Evolutionary conservation across 1,284 basidiomycete species (phyloP), one percentile per base, ranked within the genome.

Genomic region (Tilletia horrida): DNA sequence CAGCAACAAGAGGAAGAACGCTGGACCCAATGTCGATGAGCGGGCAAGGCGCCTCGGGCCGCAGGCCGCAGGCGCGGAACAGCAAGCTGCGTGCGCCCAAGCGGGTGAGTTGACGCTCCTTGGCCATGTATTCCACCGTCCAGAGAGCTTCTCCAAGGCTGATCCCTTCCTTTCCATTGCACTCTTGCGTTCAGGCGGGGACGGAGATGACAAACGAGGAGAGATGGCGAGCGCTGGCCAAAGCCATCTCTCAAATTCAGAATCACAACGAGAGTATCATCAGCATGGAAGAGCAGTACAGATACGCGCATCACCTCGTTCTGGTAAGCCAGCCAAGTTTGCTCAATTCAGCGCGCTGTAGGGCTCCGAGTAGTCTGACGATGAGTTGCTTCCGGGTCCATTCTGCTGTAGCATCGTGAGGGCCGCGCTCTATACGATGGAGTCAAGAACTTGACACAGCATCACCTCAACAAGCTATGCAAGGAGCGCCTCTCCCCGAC

Each of bases 281-380:
- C 35, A 96, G 92, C 16, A 98, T 94, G 79, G 96, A 98, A 83
- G 95, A 97, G 84, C 93, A 95, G 78, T 93, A 96, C 50, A 70
- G 76, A 23, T 77, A 77, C 40, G 76, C 74, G 14, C 77, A 81
- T 76, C 78, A 77, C 62, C 71, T 79, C 48, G 75, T 81, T 29
- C 68, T 81, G 31, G 69, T 75, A 35, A 16, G 25, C 29, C 9
- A 27, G 16, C n/a, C 35, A 40, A 40, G 35, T 40, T 11, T 40
- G 35, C 35, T 40, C 35, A 40, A 40, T 11, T 40, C 6, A 40
- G 4, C n/a, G n/a, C n/a, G n/a, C n/a, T n/a, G n/a, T n/a, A n/a
- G n/a, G n/a, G n/a, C n/a, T n/a, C n/a, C n/a, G n/a, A n/a, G n/a
- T n/a, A n/a, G n/a, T n/a, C n/a, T 40, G 35, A 40, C 35, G 11